Evolutionary conservation across 306 rosid species (phyloP).

Genomic region (Malus sylvestris): DNA sequence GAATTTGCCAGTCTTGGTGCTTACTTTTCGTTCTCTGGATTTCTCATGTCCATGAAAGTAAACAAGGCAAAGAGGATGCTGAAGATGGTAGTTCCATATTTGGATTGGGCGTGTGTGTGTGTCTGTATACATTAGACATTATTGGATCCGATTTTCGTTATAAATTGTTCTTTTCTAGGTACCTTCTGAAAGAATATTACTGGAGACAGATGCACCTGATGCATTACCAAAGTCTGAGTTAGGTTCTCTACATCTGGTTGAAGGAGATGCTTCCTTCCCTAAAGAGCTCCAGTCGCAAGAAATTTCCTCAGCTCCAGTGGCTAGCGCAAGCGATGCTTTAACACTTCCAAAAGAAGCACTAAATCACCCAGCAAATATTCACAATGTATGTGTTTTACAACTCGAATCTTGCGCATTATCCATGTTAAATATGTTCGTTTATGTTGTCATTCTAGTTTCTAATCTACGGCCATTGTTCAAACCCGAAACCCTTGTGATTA

Average conservation of each 20-base stretch:
- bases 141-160: conserved; percentile 2
- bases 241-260: conserved; percentile 48
- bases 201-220: conserved; percentile 98
- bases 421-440: background rate
- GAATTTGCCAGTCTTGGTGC: conserved; percentile 78
- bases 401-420: background rate
- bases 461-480: background rate
- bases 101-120: background rate
- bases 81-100: conserved; percentile 41
- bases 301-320: conserved; percentile 14
- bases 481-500: background rate
- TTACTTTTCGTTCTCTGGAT: conserved; percentile 86
- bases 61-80: conserved; percentile 81
- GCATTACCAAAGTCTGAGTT: conserved; percentile 52
- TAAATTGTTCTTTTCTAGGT: conserved; percentile 37
- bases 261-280: conserved; percentile 52
- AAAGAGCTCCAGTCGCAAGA: conserved; percentile 21
- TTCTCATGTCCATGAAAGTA: conserved; percentile 62
- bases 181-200: conserved; percentile 62
- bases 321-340: conserved; percentile 26
- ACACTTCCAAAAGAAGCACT: conserved; percentile 52
- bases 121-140: background rate
- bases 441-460: background rate
- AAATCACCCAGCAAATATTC: conserved; percentile 80
- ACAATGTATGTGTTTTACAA: conserved; percentile 22